phyloP scores from a whole-genome alignment of 306 rosid species.

The Pyrus betulifolia region DNA sequence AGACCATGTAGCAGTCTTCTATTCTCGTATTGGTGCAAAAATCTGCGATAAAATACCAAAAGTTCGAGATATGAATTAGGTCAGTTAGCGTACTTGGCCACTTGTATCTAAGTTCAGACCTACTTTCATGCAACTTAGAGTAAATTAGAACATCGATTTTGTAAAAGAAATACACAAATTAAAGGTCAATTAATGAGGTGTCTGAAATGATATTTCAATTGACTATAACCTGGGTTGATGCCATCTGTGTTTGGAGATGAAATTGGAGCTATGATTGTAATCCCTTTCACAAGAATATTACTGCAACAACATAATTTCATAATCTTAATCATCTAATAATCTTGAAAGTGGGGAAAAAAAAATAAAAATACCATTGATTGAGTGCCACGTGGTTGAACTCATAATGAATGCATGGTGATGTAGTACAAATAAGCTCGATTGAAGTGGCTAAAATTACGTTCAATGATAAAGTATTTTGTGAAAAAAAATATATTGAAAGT shows the following conservation, averaged over 20 bases:
- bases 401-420: too few species aligned
- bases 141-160: too few species aligned
- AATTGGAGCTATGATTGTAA: conserved; percentile 41
- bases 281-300: conserved; percentile 35
- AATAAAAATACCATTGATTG: neutral
- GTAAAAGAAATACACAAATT: too few species aligned
- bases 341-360: neutral
- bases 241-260: conserved; percentile 46
- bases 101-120: too few species aligned
- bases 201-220: neutral
- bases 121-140: too few species aligned
- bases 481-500: too few species aligned
- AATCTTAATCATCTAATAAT: neutral
- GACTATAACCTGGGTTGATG: conserved; percentile 38
- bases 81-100: too few species aligned
- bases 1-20: conserved; percentile 44
- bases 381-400: neutral
- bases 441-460: too few species aligned
- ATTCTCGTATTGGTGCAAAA: conserved; percentile 45
- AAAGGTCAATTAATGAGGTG: neutral
- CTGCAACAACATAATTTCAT: conserved; percentile 13
- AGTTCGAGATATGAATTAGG: too few species aligned
- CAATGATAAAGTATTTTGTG: too few species aligned
- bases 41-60: conserved; percentile 13
- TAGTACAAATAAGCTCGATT: too few species aligned